Base-by-base conservation (phyloP, 768 basidiomycete genomes). In the Mrakia blollopis region DNA sequence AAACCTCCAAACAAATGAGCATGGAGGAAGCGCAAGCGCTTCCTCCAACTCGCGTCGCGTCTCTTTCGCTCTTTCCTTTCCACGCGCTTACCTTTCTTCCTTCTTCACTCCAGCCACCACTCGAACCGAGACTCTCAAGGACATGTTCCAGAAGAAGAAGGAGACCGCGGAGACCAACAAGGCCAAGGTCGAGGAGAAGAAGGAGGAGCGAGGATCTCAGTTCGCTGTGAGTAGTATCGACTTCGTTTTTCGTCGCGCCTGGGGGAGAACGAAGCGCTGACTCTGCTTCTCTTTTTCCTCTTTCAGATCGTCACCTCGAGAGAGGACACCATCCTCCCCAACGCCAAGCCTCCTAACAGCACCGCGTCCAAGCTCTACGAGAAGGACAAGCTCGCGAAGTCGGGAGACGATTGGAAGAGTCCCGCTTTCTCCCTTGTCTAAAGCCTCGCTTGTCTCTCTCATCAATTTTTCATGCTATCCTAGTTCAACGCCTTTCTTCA, bases 141-240 rank as follows among this genome's bases (percentile, higher is more conserved):
- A 89, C 73, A 88, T 89, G 54, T 91, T 91, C 84, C 85, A 88
- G 63, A 77, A 84, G 39, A 87, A 87, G 83, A 84, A 84, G 78
- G 85, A 85, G 69, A 81, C 81, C 60, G 84, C 84, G 47, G 84
- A 87, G 79, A 84, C 84, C 68, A 83, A 82, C 35, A 89, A 89
- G 11, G 75, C 81, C 74, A 82, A 83, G 72, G 81, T 81, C 32
- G 80, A 82, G 67, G 80, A 82, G 68, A 80, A 81, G 80, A 81
- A 80, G 63, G 79, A 39, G 25, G 77, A 78, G 37, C 71, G 76
- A 54, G 62, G 63, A 28, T 73, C 72, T 8, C 76, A 77, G 65
- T 77, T 77, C 63, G 72, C 75, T 41, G 74, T 79, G 2, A 16
- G 52, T 54, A 16, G 3, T 8, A 1, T 54, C 5, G 21, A 2